Evolutionary conservation across 2,329 filamentous ascomycete species (phyloP), one percentile per base, ranked within the genome.

Genomic region (Atkinsonella texensis): DNA sequence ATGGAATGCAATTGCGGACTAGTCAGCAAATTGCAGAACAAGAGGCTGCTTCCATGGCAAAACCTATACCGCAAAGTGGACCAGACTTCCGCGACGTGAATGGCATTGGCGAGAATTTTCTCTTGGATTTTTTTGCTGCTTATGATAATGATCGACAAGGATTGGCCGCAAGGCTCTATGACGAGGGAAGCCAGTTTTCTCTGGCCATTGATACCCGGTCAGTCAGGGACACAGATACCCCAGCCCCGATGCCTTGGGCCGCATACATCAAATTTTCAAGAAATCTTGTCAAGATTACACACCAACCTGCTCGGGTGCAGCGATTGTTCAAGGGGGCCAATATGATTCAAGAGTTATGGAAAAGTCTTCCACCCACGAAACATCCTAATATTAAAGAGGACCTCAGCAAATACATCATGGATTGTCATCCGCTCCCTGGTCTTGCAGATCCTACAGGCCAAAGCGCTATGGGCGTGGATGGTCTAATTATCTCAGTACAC

Each of bases 401-500:
- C 46, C 69, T 82, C 12, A 74, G 79, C 61, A 86, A 89, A 59
- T 95, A 89, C 75, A 79, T 89, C 49, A 81, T 95, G 62, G 89
- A 95, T 67, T 90, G 87, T 58, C 84, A 89, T 59, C 77, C 84
- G 15, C 72, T 90, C 35, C 79, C 83, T 1, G 82, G 84, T 35
- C 74, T 94, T 23, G 76, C 78, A 2, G 88, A 94, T 59, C 83
- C 82, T 2, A 77, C 75, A 12, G 81, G 82, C 1, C 74, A 83
- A 56, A 83, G 75, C 54, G 64, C 70, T 1, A 70, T 72, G 18
- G 87, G 87, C 4, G 87, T 91, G 18, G 85, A 87, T 56, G 88
- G 89, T 8, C 78, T 94, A 56, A 76, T 87, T 48, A 79, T 94
- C 57, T 84, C 79, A 8, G 76, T 91, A n/a, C 86, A 93, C 59